Evolutionary conservation across 2,329 filamentous ascomycete species (phyloP), one percentile per base, ranked within the genome.

Genomic region (Ploettnerulaceae sp.): DNA sequence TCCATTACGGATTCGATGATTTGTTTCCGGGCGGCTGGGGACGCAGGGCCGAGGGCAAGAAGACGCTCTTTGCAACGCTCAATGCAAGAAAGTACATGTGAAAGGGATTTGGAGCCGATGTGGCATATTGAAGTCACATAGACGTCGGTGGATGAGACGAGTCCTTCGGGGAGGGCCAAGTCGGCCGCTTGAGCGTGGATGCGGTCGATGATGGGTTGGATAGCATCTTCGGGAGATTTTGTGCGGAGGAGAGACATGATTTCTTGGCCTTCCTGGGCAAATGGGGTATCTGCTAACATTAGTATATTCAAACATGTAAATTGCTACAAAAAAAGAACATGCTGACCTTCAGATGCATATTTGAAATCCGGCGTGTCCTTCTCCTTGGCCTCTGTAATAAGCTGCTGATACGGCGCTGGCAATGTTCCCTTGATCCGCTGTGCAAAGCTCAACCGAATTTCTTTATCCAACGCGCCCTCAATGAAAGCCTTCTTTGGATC

Each of bases 351-450:
- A 49, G 84, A 73, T 18, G 81, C 79, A 64, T 86, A 98, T 67
- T 97, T 97, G 71, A 95, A 97, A 52, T 91, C 85, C 0, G 93
- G 93, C n/a, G 86, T 87, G 63, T 98, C 93, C 62, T 93, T 89
- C 67, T 97, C 91, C 65, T 95, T 94, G 56, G 85, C 88, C 42
- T 86, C 81, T 0, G 86, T 78, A 55, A 98, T 91, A 50, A 98
- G 71, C 2, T 73, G 71, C 58, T 90, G 81, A 63, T 95, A 97
- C 6, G 83, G 80, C 43, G 86, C 82, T 1, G 91, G 93, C 6
- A 98, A 72, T 4, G 93, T 97, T 53, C 90, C 90, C 66, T 93
- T 90, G 62, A 98, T 95, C 47, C 93, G 84, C 67, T 95, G 91
- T 0, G 93, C 89, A 65, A 98, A 98, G 62, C 89, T 96, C 39